A percentile compares a stretch with the other conserved stretches of the same genome.
Evolutionary conservation across 768 basidiomycete genomes (phyloP).

Genomic region (Sarcodon sp.): DNA sequence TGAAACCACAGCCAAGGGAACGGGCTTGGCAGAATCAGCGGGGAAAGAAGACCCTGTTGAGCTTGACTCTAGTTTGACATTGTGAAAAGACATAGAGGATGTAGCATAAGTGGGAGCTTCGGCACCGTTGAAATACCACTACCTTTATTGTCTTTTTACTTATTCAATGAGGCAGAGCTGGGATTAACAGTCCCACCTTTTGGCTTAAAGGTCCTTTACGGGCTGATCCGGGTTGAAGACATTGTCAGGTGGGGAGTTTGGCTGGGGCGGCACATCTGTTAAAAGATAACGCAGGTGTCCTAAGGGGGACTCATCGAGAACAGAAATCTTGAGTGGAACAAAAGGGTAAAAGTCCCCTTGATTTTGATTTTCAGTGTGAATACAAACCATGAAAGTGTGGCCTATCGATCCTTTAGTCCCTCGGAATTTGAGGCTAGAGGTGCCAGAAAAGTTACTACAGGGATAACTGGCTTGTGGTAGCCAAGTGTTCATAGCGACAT

Average conservation of each 20-base stretch:
- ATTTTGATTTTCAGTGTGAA: conserved; percentile 74
- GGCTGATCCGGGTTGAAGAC: conserved; percentile 62
- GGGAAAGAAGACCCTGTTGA: conserved; percentile 79
- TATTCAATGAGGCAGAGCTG: conserved; percentile 67
- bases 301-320: conserved; percentile 68
- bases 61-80: conserved; percentile 82
- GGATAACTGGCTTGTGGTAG: conserved; percentile 74
- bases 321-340: conserved; percentile 72
- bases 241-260: conserved; percentile 76
- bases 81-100: conserved; percentile 75
- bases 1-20: too few relatives aligned
- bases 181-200: too few relatives aligned
- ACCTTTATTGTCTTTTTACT: conserved; percentile 72
- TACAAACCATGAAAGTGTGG: conserved; percentile 75
- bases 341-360: conserved; percentile 73
- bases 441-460: conserved; percentile 73
- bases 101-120: conserved; percentile 71
- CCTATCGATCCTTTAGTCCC: conserved; percentile 76
- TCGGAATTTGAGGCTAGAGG: conserved; percentile 69
- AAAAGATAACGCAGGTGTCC: conserved; percentile 73
- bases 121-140: conserved; percentile 64
- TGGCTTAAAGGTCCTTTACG: too few relatives aligned
- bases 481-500: conserved; percentile 78
- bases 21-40: conserved; percentile 13
- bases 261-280: conserved; percentile 73